These are phyloP conservation scores for Neurospora crassa DNA, from an alignment of 2,329 filamentous ascomycete species.

Conservation along the genomic window DNA sequence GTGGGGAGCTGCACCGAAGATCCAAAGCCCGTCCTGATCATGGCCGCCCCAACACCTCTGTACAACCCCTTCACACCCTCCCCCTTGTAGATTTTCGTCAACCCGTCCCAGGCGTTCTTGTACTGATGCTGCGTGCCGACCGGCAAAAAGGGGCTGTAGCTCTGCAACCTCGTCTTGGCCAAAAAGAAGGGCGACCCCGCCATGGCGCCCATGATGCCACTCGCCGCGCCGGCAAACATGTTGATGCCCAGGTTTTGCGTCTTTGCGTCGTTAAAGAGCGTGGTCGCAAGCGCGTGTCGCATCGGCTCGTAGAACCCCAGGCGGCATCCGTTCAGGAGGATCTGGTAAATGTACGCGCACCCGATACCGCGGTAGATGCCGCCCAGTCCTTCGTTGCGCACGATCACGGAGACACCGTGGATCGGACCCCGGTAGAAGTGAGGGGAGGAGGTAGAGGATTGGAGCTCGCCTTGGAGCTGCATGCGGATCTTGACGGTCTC, in stretches of 20 bases:
- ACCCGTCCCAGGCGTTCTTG: constrained; percentile 72
- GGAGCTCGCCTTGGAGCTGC: constrained; percentile 93
- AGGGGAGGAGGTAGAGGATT: constrained; percentile 73
- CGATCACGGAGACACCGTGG: constrained; percentile 82
- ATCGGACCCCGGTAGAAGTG: constrained; percentile 85
- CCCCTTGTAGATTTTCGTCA: constrained; percentile 64
- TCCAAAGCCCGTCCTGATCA: constrained; percentile 92
- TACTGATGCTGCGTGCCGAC: constrained; percentile 97
- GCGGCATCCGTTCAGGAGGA: constrained; percentile 91
- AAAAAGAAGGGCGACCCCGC: constrained; percentile 95
- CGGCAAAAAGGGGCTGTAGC: constrained; percentile 82
- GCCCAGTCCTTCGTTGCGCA: constrained; percentile 77
- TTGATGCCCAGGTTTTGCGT: constrained; percentile 83
- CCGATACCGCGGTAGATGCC: constrained; percentile 85
- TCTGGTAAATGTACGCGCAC: constrained; percentile 91
- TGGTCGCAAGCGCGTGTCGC: constrained; percentile 58
- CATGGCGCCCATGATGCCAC: constrained; percentile 86
- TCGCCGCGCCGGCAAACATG: constrained; percentile 77
- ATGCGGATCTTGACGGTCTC: constrained; percentile 98
- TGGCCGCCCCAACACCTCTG: constrained; percentile 81
- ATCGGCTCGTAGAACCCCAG: constrained; percentile 97
- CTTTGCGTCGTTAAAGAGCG: constrained; percentile 62
- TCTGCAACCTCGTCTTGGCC: constrained; percentile 92
- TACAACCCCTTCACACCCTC: constrained; percentile 82
- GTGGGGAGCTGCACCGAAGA: constrained; percentile 94